Evolutionary conservation across 805 yeast genomes (phyloP), one percentile per base, ranked within the genome.

Genomic region (Ogataea allantospora): DNA sequence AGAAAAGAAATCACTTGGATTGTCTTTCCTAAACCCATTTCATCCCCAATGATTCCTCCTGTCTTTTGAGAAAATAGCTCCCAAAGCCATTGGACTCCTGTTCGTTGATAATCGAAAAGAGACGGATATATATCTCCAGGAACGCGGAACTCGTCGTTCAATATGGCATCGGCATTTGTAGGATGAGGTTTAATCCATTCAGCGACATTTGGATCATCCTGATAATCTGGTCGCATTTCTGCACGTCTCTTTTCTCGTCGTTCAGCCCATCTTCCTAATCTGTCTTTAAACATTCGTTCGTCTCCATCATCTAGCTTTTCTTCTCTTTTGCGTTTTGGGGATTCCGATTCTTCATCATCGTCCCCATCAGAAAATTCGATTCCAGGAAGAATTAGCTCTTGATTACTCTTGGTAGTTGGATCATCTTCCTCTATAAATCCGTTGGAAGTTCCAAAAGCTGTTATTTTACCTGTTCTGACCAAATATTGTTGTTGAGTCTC

Each of bases 71-170:
- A 71, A 53, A 85, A 82, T n/a, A 93, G 67, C 55, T 93, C 99
- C 82, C 95, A 89, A 2, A 93, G 73, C 99, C 99, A 91, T 53
- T 93, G 96, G 1, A 93, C 97, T 45, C 98, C 88, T 0, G 98
- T 93, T 53, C 86, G 86, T 54, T 93, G 99, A 58, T 93, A 93
- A 47, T 87, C 95, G 54, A 93, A 93, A 10, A 93, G 64, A 4
- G 88, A 73, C 0, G 93, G 81, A 60, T 83, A 88, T 0, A 93
- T 79, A 48, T 91, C 97, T 3, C 97, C 98, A 0, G 99, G 98
- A 0, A 93, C 68, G 42, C 66, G 73, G 60, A 82, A 88, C 7
- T 73, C 75, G 25, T 75, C 77, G 53, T 87, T 83, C 5, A 91
- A 62, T 6, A 74, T 68, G 0, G 95, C 89, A 58, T 88, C 96